Base-by-base conservation (phyloP, 108 stramenopile species). In the Skeletonema costatum region DNA sequence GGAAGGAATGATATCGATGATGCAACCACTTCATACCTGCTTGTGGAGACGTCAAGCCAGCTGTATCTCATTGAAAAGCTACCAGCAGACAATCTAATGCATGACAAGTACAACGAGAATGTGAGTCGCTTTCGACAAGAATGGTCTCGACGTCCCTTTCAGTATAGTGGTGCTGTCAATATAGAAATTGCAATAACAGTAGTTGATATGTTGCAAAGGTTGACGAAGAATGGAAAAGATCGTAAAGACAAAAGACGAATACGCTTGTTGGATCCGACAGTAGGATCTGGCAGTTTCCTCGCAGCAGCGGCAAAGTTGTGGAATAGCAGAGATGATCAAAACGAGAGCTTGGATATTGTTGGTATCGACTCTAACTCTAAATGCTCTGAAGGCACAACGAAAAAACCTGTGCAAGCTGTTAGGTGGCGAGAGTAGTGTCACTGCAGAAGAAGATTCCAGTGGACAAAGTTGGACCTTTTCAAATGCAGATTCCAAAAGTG, bases 141-240 rank as follows among this genome's bases (percentile, higher is more conserved):
- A 21, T 92, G 91, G 91, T 51, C 85, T 17, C 39, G 75, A 29
- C 77, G 91, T 25, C 91, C 91, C 11, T 92, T 92, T 78, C 89
- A 84, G 29, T 92, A 92, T 56, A 89, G 88, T 66, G 87, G 87
- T 7, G 88, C 91, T 7, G 88, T 89, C 61, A 89, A 92, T 53
- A 56, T 75, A 16, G 74, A 79, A 33, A 44, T 83, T 29, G 89
- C 91, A 3, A 71, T 88, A 31, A 76, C 75, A 31, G 62, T 87
- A 21, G 63, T 88, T 42, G 79, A 87, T n/a, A 70, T 87, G 11
- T 46, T 92, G 64, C 19, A 19, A n/a, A 85, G 82, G 46, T 11
- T 77, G 35, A 14, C 13, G 16, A 56, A 21, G 9, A 56, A 46
- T 16, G 44, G 53, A 29, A 5, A n/a, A 14, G 70, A 58, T 5